Percentiles rank a stretch among this genome's conserved stretches.
These are phyloP conservation scores for Melampsora larici-populina DNA, from an alignment of 1,284 basidiomycete species.

Conservation along the genomic window DNA sequence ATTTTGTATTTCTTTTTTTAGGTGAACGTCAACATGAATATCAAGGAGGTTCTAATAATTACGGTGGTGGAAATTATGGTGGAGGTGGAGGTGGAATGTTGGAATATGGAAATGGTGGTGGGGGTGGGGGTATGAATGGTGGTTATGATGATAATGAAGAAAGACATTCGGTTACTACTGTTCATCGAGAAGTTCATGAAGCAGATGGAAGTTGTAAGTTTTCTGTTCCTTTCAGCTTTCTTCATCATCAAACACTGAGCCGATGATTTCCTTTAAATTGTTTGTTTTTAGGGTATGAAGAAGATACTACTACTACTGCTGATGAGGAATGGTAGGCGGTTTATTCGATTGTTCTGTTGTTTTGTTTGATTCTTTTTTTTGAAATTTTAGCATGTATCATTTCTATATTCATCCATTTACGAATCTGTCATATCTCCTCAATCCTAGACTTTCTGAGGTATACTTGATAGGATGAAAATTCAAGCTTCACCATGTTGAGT, in stretches of 20 bases:
- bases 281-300: constrained; percentile 11
- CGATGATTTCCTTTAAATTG: not conserved
- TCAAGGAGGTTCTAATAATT: not conserved
- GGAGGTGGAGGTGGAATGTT: not conserved
- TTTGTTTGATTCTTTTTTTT: too few species aligned
- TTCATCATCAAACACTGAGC: not conserved
- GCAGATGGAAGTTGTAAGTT: constrained; percentile 19
- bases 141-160: not conserved
- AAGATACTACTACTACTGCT: constrained; percentile 2
- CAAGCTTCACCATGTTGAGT: too few species aligned
- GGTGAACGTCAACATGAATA: constrained; percentile 16
- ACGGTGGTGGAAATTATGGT: not conserved
- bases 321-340: not conserved
- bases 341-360: too few species aligned
- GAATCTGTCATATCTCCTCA: too few species aligned
- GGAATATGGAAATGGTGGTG: not conserved
- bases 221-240: not conserved
- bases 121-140: not conserved
- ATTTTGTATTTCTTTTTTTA: not conserved
- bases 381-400: too few species aligned
- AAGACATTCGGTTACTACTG: not conserved
- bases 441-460: too few species aligned
- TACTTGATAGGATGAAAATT: too few species aligned
- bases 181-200: constrained; percentile 4
- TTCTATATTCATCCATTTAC: too few species aligned